Conservation (phyloP, 2,329 filamentous ascomycete species). For the Emmonsiellopsis sp. region DNA sequence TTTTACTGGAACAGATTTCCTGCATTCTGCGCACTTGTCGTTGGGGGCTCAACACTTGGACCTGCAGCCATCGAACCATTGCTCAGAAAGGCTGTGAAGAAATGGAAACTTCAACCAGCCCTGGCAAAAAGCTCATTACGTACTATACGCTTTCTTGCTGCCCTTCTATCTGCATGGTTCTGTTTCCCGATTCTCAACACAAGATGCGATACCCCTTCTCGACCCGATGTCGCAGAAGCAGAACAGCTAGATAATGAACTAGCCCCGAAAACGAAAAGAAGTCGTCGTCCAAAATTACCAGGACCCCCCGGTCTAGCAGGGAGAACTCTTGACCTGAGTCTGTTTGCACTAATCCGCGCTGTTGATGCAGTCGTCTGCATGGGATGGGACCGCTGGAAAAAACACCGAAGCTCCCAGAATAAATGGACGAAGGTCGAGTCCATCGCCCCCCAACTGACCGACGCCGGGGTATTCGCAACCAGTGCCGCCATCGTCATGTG, state of each 20-base stretch:
- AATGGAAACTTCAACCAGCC: background rate
- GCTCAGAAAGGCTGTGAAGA: constrained; percentile 1
- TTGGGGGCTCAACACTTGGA: constrained; percentile 43
- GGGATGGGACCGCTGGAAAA: constrained; percentile 48
- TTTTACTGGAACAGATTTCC: constrained; percentile 41
- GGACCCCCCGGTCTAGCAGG: constrained; percentile 45
- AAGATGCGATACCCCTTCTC: constrained; percentile 14
- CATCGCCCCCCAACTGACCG: constrained; percentile 39
- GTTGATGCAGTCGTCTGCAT: constrained; percentile 60
- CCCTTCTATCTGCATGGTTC: constrained; percentile 40
- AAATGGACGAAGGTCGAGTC: constrained; percentile 31
- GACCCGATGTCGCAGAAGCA: constrained; percentile 2
- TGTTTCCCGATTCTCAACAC: constrained; percentile 42
- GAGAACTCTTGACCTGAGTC: constrained; percentile 68
- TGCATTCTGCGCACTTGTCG: constrained; percentile 42
- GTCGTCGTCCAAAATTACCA: constrained; percentile 8
- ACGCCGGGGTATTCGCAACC: constrained; percentile 60
- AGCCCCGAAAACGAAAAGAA: constrained; percentile 2
- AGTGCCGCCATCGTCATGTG: constrained; percentile 76
- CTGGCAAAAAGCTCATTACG: background rate
- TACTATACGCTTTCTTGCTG: constrained; percentile 32
- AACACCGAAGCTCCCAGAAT: constrained; percentile 20
- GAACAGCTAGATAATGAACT: constrained; percentile 4
- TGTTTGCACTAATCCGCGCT: constrained; percentile 67
- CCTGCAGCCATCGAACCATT: constrained; percentile 17